Evolutionary conservation across 352 stramenopile genomes (phyloP), one percentile per base, ranked within the genome.

Genomic region (Bremia lactucae): DNA sequence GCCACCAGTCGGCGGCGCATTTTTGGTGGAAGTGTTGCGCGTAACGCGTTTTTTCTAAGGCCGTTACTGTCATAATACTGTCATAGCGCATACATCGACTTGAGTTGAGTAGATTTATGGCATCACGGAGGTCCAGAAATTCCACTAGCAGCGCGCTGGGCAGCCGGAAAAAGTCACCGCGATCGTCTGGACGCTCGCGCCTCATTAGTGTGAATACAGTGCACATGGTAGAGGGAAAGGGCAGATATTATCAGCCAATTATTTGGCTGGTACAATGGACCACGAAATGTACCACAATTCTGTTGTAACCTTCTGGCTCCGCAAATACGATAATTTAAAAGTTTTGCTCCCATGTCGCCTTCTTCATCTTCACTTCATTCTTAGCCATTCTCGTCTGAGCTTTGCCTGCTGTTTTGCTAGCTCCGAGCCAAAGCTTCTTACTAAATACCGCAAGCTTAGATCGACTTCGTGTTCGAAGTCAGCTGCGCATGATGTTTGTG

Each of bases 1-100:
- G 60, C 66, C 66, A 78, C 66, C 66, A 78, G 39, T 78, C 66
- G 11, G 66, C 66, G 4, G 63, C 60, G 31, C 66, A 78, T 43
- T 69, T 61, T 28, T 74, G 52, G 41, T 73, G 54, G 41, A 78
- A 78, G 36, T 78, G 66, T 31, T 74, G 66, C 6, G 59, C 60
- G 34, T 68, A 78, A 5, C 59, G 63, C 6, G 53, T 67, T 42
- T 68, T 71, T 46, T 70, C 53, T 11, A 78, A 41, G 20, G 65
- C 60, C 15, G 59, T 70, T 18, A 56, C 25, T 25, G 60, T 72
- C 41, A 72, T 23, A n/a, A 74, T 60, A 40, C 53, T 50, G 46
- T 78, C 66, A 10, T 38, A 46, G 10, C 57, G 63, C 46, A 78
- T 36, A 42, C 46, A 54, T 31, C 56, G 63, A 20, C 53, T 65